Evolutionary conservation across 306 rosid species (phyloP).

Genomic region (Cajanus cajan): DNA sequence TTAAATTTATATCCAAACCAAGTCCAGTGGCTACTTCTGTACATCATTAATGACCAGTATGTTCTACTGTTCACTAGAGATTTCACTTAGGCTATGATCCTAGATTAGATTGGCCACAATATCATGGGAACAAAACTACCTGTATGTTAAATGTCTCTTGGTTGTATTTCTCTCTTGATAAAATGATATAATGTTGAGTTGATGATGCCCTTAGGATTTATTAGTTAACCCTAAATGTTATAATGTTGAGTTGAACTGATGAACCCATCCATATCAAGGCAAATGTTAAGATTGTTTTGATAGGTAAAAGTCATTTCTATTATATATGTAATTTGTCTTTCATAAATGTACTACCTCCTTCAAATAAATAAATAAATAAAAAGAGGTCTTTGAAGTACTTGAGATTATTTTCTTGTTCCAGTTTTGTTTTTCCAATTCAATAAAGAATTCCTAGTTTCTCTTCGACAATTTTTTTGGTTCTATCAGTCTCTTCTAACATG

Average conservation of each 20-base stretch:
- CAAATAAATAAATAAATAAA: too few relatives aligned
- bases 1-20: not conserved
- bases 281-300: too few relatives aligned
- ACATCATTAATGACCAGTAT: constrained; percentile 10
- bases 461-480: not conserved
- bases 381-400: too few relatives aligned
- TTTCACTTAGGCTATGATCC: not conserved
- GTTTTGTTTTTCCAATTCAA: too few relatives aligned
- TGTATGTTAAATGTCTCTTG: not conserved
- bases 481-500: not conserved
- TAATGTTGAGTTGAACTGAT: not conserved
- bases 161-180: not conserved
- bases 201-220: not conserved
- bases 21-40: not conserved
- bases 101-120: not conserved
- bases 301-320: too few relatives aligned
- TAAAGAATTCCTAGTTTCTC: not conserved
- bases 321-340: too few relatives aligned
- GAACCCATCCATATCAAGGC: not conserved
- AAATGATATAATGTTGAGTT: constrained; percentile 3
- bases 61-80: not conserved
- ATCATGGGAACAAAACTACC: not conserved
- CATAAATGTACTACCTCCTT: too few relatives aligned
- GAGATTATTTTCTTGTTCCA: too few relatives aligned
- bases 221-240: not conserved